phyloP scores from a whole-genome alignment of 352 stramenopile genomes.

The Phytophthora quininea region DNA sequence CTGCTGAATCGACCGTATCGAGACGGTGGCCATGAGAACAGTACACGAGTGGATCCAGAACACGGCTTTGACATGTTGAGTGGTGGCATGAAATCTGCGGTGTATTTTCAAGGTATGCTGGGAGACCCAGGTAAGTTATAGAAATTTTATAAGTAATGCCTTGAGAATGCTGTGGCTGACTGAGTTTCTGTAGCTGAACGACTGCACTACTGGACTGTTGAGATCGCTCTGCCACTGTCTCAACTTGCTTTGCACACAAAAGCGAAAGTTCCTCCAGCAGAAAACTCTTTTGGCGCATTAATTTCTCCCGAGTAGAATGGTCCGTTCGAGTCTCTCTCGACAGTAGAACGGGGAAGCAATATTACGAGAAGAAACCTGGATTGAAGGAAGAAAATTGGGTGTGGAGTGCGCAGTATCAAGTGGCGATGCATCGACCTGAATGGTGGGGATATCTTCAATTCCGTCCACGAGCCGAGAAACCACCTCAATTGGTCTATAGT shows the following conservation, averaged over 20 bases:
- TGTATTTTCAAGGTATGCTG: slow-evolving; percentile 61
- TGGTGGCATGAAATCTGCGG: slow-evolving; percentile 48
- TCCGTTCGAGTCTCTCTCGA: slow-evolving; percentile 36
- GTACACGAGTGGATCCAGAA: slow-evolving; percentile 65
- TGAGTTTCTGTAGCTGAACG: slow-evolving; percentile 27
- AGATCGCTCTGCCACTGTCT: slow-evolving; percentile 78
- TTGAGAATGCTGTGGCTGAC: background rate
- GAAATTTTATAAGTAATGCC: background rate
- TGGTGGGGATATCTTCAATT: slow-evolving; percentile 92
- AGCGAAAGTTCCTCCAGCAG: slow-evolving; percentile 40
- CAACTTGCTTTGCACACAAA: slow-evolving; percentile 54
- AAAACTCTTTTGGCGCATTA: slow-evolving; percentile 78
- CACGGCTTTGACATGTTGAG: slow-evolving; percentile 75
- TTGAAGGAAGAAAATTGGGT: slow-evolving; percentile 85
- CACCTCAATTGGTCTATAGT: background rate
- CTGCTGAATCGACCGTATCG: slow-evolving; percentile 87
- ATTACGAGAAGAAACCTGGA: slow-evolving; percentile 59
- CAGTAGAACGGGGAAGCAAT: slow-evolving; percentile 17
- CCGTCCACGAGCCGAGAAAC: slow-evolving; percentile 25
- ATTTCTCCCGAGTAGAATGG: slow-evolving; percentile 91
- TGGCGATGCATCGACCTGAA: slow-evolving; percentile 91
- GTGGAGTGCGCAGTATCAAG: slow-evolving; percentile 83
- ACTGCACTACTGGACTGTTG: slow-evolving; percentile 80
- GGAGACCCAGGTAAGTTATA: slow-evolving; percentile 59
- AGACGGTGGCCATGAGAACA: slow-evolving; percentile 85